A percentile compares a stretch with the other conserved stretches of the same genome.
These are phyloP conservation scores for Juglanconis juglandina DNA, from an alignment of 2,329 filamentous ascomycete genomes.

Conservation along the genomic window DNA sequence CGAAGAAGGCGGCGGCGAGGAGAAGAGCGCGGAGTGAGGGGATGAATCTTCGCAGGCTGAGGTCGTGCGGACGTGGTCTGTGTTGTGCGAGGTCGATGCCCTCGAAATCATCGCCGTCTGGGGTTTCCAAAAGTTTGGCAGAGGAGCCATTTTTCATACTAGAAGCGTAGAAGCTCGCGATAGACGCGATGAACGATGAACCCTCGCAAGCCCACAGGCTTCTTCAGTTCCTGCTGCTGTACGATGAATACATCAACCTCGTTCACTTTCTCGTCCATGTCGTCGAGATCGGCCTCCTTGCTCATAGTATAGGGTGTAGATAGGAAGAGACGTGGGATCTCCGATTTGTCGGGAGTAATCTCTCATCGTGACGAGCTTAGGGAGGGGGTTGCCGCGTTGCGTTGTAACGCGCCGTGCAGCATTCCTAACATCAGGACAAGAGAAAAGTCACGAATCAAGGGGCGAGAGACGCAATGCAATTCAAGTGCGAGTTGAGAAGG, in stretches of 20 bases:
- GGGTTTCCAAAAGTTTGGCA: not conserved
- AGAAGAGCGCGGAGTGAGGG: constrained; percentile 8
- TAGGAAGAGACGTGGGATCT: not conserved
- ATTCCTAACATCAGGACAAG: not conserved
- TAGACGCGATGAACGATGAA: not conserved
- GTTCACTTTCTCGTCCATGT: constrained; percentile 7
- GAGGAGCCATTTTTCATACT: not conserved
- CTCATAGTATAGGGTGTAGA: not conserved
- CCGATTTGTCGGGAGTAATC: not conserved
- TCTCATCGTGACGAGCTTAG: not conserved
- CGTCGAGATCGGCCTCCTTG: constrained; percentile 5
- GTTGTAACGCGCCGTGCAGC: not conserved
- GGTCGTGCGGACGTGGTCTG: not conserved
- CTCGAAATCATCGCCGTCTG: not conserved
- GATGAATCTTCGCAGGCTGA: not conserved
- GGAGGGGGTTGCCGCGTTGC: not conserved
- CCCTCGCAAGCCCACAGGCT: not conserved
- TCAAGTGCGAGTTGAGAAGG: constrained; percentile 1
- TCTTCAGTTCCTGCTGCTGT: not conserved
- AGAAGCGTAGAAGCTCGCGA: not conserved
- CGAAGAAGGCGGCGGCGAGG: constrained; percentile 9
- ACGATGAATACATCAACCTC: constrained; percentile 13
- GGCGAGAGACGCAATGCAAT: not conserved
- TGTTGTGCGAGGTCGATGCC: not conserved
- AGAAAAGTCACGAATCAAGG: not conserved